Percentiles rank a stretch among this genome's conserved stretches.
phyloP scores from a whole-genome alignment of 2,329 filamentous ascomycete genomes.

The Meredithiella fracta region DNA sequence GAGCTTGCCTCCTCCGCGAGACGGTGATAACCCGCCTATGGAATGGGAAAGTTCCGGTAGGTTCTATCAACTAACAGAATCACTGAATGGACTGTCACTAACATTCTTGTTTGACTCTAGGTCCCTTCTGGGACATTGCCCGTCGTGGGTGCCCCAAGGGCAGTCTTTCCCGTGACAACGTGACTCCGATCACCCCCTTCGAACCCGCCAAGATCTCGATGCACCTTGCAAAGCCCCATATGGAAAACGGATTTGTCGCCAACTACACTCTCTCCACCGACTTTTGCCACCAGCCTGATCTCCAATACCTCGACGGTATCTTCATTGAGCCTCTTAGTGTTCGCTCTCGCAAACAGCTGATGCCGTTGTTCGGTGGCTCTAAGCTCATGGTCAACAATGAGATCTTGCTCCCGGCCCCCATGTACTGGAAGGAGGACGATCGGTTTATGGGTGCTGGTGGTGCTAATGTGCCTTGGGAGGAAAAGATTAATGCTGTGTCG shows the following conservation, averaged over 20 bases:
- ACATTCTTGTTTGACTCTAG: constrained; percentile 20
- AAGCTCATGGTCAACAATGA: constrained; percentile 55
- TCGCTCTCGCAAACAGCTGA: constrained; percentile 37
- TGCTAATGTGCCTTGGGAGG: constrained; percentile 37
- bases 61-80: constrained; percentile 15
- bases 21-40: constrained; percentile 23
- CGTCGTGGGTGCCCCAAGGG: constrained; percentile 45
- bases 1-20: constrained; percentile 23
- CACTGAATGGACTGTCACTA: neutral
- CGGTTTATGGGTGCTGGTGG: constrained; percentile 42
- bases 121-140: constrained; percentile 40
- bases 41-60: constrained; percentile 36
- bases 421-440: constrained; percentile 50
- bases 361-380: constrained; percentile 53
- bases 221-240: constrained; percentile 31
- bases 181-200: constrained; percentile 28
- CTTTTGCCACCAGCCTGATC: constrained; percentile 48
- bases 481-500: constrained; percentile 37
- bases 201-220: constrained; percentile 29
- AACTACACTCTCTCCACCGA: constrained; percentile 46
- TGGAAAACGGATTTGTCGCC: constrained; percentile 39
- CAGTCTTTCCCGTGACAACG: constrained; percentile 38
- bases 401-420: constrained; percentile 50
- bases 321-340: constrained; percentile 44
- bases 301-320: constrained; percentile 47